Evolutionary conservation across 139 green algal species (phyloP), one percentile per base, ranked within the genome.

Genomic region (Diplosphaera chodatii): DNA sequence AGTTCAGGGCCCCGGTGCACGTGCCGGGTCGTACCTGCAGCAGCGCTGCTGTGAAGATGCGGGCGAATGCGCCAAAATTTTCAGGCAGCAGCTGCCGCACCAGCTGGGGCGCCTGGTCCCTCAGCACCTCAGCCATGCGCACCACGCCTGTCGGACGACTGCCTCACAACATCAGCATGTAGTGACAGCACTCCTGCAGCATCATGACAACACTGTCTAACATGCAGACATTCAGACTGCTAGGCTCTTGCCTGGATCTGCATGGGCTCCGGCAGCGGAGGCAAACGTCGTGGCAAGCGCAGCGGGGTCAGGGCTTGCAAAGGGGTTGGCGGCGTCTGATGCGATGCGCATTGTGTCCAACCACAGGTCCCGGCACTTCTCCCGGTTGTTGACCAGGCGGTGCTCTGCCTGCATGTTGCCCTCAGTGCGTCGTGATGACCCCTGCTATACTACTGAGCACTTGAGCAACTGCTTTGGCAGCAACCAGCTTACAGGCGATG

Each of bases 1-100:
- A n/a, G n/a, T n/a, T n/a, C n/a, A n/a, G n/a, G n/a, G n/a, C n/a
- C n/a, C n/a, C n/a, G n/a, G n/a, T n/a, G n/a, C 64, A n/a, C 15
- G 5, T 16, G n/a, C n/a, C n/a, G n/a, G n/a, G 37, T 29, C 70
- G 1, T 29, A 77, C 80, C 80, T 88, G 85, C 64, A 92, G 67
- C 28, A 90, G 68, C 0, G 82, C 85, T 16, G 80, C 76, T 1
- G 69, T 73, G 55, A 92, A 81, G 0, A 92, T 80, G 68, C 86
- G 78, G 4, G 87, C 86, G 71, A 92, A 85, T 68, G 78, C 73
- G 0, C 34, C 64, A 55, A 84, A 74, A 73, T 91, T 92, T 73
- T 86, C 80, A 0, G 67, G 74, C 20, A 81, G 75, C 66, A 91
- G 72, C 18, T 29, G 30, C 22, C 68, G 73, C 75, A 91, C 66